Percentiles rank a stretch among this genome's conserved stretches.
phyloP scores from a whole-genome alignment of 352 stramenopile genomes.

The Phytopythium delawarense region DNA sequence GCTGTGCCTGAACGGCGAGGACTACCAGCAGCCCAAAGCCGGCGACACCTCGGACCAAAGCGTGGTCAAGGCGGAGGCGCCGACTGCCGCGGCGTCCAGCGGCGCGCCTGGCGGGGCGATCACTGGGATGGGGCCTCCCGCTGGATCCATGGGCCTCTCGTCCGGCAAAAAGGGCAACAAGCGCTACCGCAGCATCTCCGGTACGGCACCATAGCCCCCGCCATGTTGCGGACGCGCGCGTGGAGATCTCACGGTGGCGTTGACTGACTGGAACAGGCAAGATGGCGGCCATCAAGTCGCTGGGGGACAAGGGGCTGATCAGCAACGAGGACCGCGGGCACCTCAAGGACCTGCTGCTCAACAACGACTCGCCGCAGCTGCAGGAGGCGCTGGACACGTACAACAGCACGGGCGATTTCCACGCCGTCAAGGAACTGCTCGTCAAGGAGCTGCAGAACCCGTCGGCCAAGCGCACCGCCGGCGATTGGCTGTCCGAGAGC shows the following conservation, averaged over 20 bases:
- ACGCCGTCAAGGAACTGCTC: slow-evolving; percentile 65
- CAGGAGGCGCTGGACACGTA: slow-evolving; percentile 75
- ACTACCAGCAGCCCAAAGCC: slow-evolving; percentile 48
- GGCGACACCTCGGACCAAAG: neutral
- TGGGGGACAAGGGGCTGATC: slow-evolving; percentile 71
- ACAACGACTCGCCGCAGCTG: slow-evolving; percentile 70
- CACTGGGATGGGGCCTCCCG: slow-evolving; percentile 13
- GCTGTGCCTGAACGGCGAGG: slow-evolving; percentile 60
- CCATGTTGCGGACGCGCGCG: neutral
- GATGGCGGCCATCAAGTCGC: slow-evolving; percentile 80
- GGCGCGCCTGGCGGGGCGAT: slow-evolving; percentile 15
- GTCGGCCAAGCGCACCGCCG: slow-evolving; percentile 62
- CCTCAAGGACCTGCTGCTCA: slow-evolving; percentile 73
- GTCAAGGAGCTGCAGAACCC: slow-evolving; percentile 59
- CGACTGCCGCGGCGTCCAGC: slow-evolving; percentile 13
- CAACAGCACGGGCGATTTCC: slow-evolving; percentile 75
- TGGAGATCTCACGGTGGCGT: neutral
- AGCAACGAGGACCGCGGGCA: slow-evolving; percentile 61
- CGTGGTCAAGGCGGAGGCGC: slow-evolving; percentile 5
- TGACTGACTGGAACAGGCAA: slow-evolving; percentile 27
- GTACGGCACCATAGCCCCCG: neutral
- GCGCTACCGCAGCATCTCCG: slow-evolving; percentile 68
- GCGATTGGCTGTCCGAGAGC: slow-evolving; percentile 70
- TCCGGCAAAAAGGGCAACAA: slow-evolving; percentile 65
- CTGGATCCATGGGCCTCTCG: slow-evolving; percentile 18